These are phyloP conservation scores for Nicotiana tomentosiformis DNA, from an alignment of 257 asterid species.

Conservation along the genomic window DNA sequence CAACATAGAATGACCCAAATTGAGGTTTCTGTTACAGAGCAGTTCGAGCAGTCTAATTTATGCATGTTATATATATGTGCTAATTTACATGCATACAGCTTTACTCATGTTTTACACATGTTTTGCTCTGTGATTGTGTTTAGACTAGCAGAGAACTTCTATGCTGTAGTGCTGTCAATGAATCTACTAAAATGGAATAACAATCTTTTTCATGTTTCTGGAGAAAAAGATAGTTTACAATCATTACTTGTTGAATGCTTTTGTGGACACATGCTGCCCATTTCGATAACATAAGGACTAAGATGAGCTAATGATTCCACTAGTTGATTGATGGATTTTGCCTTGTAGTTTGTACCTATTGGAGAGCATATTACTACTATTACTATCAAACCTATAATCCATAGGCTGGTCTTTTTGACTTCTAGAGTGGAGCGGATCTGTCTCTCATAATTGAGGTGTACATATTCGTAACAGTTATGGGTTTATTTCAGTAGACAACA, in stretches of 20 bases:
- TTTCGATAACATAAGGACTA: slow-evolving; percentile 1
- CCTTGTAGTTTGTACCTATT: slow-evolving; percentile 9
- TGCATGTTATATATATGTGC: not conserved
- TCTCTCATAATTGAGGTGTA: not conserved
- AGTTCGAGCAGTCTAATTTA: not conserved
- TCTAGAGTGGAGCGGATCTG: not conserved
- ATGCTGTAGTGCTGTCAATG: not conserved
- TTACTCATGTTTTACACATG: not conserved
- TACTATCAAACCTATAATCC: not conserved
- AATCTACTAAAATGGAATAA: not conserved
- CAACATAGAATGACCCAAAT: too few species aligned
- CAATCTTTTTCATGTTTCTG: not conserved
- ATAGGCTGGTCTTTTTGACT: not conserved
- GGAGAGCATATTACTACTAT: not conserved
- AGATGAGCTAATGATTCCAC: slow-evolving; percentile 9
- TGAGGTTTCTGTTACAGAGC: not conserved
- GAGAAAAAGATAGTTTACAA: not conserved
- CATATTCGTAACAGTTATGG: not conserved
- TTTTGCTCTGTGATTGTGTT: not conserved
- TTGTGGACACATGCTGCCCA: slow-evolving; percentile 6
- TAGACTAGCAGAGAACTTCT: not conserved
- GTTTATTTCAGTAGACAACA: not conserved
- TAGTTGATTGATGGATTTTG: slow-evolving; percentile 10
- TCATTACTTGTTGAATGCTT: slow-evolving; percentile 5
- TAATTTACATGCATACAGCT: not conserved